These are phyloP conservation scores for Blastobotrys terrestris DNA, from an alignment of 805 yeast species.

Conservation along the genomic window DNA sequence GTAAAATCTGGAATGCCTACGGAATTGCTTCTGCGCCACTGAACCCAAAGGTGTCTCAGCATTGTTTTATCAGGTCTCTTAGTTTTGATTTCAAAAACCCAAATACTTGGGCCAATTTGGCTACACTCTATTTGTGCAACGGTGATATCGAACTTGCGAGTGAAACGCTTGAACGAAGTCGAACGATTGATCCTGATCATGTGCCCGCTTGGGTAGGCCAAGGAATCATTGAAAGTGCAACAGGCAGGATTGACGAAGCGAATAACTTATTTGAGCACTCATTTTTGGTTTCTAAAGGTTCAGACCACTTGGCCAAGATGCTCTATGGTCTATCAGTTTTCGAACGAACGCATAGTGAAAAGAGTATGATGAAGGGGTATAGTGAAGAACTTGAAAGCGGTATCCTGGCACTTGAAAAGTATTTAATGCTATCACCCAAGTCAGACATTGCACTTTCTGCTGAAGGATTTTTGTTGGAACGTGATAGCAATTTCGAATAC, in stretches of 20 bases:
- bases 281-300: constrained; percentile 67
- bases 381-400: constrained; percentile 20
- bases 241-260: constrained; percentile 41
- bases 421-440: constrained; percentile 39
- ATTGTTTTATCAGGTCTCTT: constrained; percentile 81
- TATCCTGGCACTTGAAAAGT: constrained; percentile 44
- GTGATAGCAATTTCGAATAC: constrained; percentile 53
- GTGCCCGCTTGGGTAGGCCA: constrained; percentile 80
- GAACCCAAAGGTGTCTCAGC: constrained; percentile 77
- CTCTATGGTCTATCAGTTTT: constrained; percentile 59
- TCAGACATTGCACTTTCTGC: constrained; percentile 23
- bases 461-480: constrained; percentile 44
- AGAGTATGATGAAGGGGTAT: constrained; percentile 1
- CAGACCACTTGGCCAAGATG: constrained; percentile 60
- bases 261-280: constrained; percentile 68
- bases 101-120: constrained; percentile 74
- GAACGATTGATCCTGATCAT: constrained; percentile 72
- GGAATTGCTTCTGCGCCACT: constrained; percentile 66
- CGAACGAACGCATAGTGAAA: constrained; percentile 36
- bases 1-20: constrained; percentile 73
- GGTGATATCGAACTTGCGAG: constrained; percentile 69
- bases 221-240: constrained; percentile 46
- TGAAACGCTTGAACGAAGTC: constrained; percentile 66
- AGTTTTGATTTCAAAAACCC: constrained; percentile 63
- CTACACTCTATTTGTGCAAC: constrained; percentile 61